Conservation (phyloP, 345 rosid species). For the Arabidopsis thaliana region DNA sequence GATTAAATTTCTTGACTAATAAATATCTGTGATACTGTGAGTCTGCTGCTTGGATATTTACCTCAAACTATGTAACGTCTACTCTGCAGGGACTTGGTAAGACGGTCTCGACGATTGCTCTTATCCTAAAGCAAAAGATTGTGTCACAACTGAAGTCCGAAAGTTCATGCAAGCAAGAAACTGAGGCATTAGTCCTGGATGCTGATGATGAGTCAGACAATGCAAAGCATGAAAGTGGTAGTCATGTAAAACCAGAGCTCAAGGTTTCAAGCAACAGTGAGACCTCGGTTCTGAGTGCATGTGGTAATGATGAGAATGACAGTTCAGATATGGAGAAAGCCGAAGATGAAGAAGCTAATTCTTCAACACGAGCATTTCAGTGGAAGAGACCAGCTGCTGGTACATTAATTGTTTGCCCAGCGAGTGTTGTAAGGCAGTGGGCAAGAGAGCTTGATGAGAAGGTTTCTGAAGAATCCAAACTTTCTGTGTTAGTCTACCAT, state of each 20-base stretch:
- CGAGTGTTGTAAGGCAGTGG: slow-evolving; percentile 96
- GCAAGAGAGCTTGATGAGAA: slow-evolving; percentile 87
- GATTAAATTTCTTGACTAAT: slow-evolving; percentile 10
- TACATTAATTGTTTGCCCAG: slow-evolving; percentile 96
- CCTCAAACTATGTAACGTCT: slow-evolving; percentile 33
- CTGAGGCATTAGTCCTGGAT: slow-evolving; percentile 87
- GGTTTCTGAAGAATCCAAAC: slow-evolving; percentile 74
- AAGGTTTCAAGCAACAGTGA: slow-evolving; percentile 33
- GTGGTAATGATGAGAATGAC: slow-evolving; percentile 54
- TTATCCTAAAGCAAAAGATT: slow-evolving; percentile 74
- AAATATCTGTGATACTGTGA: slow-evolving; percentile 28
- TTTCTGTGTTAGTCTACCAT: slow-evolving; percentile 78
- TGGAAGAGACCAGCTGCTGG: slow-evolving; percentile 80
- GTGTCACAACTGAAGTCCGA: slow-evolving; percentile 64
- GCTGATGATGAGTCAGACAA: slow-evolving; percentile 65
- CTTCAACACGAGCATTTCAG: slow-evolving; percentile 52
- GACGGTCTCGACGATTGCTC: slow-evolving; percentile 93
- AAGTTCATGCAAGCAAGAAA: slow-evolving; percentile 49
- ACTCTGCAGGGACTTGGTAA: slow-evolving; percentile 92
- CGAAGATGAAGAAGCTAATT: slow-evolving; percentile 56
- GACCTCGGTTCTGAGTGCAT: slow-evolving; percentile 63
- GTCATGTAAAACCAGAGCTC: slow-evolving; percentile 34
- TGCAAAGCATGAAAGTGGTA: slow-evolving; percentile 36
- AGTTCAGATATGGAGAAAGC: slow-evolving; percentile 46
- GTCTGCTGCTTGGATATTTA: slow-evolving; percentile 53